Evolutionary conservation across 768 basidiomycete genomes (phyloP), one percentile per base, ranked within the genome.

Genomic region (Kwoniella dendrophila): DNA sequence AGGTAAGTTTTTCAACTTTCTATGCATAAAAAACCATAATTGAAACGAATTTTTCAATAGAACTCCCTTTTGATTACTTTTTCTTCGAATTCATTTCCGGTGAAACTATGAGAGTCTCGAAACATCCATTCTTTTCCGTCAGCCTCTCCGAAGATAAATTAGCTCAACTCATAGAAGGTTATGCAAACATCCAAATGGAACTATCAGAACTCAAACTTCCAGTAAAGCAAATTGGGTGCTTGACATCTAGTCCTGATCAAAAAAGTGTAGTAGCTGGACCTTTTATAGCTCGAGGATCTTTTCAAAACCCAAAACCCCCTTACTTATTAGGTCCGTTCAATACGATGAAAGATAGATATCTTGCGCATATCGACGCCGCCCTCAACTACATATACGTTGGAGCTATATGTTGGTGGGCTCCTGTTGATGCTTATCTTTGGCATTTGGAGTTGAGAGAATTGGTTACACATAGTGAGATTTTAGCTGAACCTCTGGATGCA

Each of bases 281-380:
- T 7, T 22, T 56, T n/a, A 44, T 61, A 30, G 18, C 41, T 34
- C 36, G 27, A 20, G 33, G 29, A 14, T 12, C 32, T 2, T 44
- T 56, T 24, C 24, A 33, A 30, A 27, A 11, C 18, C 52, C 58
- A 16, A 20, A 30, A 12, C 51, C 61, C 3, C 65, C 65, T 8
- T 59, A 62, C 27, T 50, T 67, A 20, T 34, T 55, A 16, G 65
- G 65, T 30, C 65, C 61, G 10, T 63, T 62, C 34, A 18, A 12
- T 30, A 59, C 41, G 11, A 34, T 11, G 7, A 41, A 48, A 54
- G 65, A 62, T 6, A 40, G 61, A 34, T 67, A 59, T 33, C 38
- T 63, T 33, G 29, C 56, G 24, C 45, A 59, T 24, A 62, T 67
- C 38, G 56, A 62, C 24, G 27, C 26, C 1, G 40, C 47, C 16